Conservation (phyloP, 805 yeast genomes). For the Yarrowia osloensis region DNA sequence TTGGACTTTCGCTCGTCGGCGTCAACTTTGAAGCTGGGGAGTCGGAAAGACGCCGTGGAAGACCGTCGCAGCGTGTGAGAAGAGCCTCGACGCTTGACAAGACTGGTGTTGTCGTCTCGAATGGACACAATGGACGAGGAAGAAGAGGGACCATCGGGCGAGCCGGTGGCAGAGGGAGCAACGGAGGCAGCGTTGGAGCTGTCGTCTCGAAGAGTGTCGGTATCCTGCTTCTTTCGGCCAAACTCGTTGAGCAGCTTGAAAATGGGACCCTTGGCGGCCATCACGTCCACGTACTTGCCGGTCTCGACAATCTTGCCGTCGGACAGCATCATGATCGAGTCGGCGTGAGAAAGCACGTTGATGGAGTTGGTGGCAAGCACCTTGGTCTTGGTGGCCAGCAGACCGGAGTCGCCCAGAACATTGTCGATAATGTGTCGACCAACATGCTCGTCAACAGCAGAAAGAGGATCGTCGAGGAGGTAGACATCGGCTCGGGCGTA, state of each 20-base stretch:
- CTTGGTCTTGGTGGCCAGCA: conserved; percentile 71
- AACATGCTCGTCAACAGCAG: conserved; percentile 86
- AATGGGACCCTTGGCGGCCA: conserved; percentile 37
- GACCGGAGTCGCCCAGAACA: conserved; percentile 80
- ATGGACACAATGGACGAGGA: conserved; percentile 28
- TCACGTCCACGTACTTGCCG: conserved; percentile 41
- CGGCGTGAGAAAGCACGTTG: conserved; percentile 75
- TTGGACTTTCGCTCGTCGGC: conserved; percentile 37
- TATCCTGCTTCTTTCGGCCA: conserved; percentile 35
- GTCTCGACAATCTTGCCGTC: conserved; percentile 48
- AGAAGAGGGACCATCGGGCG: conserved; percentile 22
- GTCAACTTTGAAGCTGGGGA: conserved; percentile 38
- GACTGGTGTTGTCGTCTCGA: not conserved
- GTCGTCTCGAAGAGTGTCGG: conserved; percentile 11
- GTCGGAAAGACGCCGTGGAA: conserved; percentile 59
- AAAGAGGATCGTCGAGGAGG: conserved; percentile 73
- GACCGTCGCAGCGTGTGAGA: conserved; percentile 54
- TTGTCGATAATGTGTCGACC: conserved; percentile 75
- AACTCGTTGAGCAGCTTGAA: conserved; percentile 37
- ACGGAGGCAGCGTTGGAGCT: conserved; percentile 31
- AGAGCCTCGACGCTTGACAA: conserved; percentile 36
- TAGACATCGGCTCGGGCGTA: conserved; percentile 68
- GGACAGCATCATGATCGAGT: conserved; percentile 64
- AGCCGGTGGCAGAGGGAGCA: conserved; percentile 31
- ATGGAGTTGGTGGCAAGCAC: conserved; percentile 86